These are phyloP conservation scores for Termitomyces sp. DNA, from an alignment of 768 basidiomycete species.

Conservation along the genomic window DNA sequence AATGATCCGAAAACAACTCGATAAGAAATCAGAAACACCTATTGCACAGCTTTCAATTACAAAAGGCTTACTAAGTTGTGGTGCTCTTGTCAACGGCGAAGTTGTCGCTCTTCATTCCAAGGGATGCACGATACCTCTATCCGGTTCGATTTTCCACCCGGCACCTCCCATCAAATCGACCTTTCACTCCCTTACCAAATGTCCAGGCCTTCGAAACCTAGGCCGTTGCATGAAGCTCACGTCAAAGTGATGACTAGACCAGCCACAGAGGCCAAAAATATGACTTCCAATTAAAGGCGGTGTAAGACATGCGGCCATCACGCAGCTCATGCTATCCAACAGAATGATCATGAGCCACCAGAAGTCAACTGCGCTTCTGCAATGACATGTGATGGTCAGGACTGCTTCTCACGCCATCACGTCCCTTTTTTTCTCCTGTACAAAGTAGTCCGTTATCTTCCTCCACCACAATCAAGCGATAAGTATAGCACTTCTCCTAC, in stretches of 20 bases:
- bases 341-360: slow-evolving; percentile 6
- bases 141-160: neutral
- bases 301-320: slow-evolving; percentile 8
- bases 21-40: neutral
- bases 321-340: slow-evolving; percentile 7
- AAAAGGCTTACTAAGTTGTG: neutral
- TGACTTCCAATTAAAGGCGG: neutral
- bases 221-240: neutral
- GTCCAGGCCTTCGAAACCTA: neutral
- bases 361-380: slow-evolving; percentile 6
- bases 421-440: neutral
- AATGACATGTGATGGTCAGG: neutral
- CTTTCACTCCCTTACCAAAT: neutral
- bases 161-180: neutral
- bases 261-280: neutral
- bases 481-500: neutral
- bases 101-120: neutral
- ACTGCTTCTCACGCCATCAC: neutral
- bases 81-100: neutral
- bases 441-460: neutral
- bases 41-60: neutral
- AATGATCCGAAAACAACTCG: neutral
- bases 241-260: neutral
- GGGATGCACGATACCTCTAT: neutral
- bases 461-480: neutral